Conservation (phyloP, 2,329 filamentous ascomycete species). For the Cladosporium cucumerinum region DNA sequence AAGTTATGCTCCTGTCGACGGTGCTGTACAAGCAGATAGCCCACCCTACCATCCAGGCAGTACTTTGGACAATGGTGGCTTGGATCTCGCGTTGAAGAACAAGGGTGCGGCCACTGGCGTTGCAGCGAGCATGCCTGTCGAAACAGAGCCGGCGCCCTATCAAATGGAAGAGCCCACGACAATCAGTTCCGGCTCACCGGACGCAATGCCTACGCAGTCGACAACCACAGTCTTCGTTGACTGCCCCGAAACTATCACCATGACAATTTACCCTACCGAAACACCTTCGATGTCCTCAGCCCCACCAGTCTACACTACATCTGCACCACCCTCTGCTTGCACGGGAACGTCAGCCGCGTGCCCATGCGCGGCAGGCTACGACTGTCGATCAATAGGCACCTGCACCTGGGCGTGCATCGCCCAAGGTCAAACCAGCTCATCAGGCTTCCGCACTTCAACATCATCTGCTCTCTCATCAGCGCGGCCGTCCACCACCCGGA, state of each 20-base stretch:
- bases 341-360: constrained; percentile 22
- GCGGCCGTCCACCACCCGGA: not conserved
- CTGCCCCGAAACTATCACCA: constrained; percentile 25
- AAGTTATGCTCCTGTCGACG: not conserved
- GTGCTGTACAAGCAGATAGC: not conserved
- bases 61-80: not conserved
- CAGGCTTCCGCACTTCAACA: constrained; percentile 17
- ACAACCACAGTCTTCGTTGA: constrained; percentile 23
- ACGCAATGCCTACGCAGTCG: not conserved
- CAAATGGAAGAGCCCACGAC: not conserved
- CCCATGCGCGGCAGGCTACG: constrained; percentile 23
- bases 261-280: constrained; percentile 20
- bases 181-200: not conserved
- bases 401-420: constrained; percentile 24
- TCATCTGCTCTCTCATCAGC: constrained; percentile 6
- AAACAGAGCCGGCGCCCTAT: not conserved
- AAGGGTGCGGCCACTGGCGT: not conserved
- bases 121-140: not conserved
- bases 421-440: constrained; percentile 16
- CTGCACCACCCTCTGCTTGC: constrained; percentile 18
- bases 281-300: constrained; percentile 1
- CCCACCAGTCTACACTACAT: constrained; percentile 19
- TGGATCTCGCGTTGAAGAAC: not conserved
- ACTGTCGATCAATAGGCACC: constrained; percentile 20
- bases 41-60: not conserved